phyloP scores from a whole-genome alignment of 2,329 filamentous ascomycete species.

The Phoma herbarum region DNA sequence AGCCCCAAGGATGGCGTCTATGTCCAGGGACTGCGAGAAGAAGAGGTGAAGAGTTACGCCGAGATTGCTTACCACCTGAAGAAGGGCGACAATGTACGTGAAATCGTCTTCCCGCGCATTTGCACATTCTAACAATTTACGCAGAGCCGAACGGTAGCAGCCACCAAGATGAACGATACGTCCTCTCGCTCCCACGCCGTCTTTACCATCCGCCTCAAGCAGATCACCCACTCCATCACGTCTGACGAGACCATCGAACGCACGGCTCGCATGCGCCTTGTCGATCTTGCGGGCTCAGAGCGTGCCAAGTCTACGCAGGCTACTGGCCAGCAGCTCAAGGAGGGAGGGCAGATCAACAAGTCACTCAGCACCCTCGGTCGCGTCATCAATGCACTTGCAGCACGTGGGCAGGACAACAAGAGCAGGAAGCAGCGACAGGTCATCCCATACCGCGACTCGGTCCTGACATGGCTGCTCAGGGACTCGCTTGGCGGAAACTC shows the following conservation, averaged over 20 bases:
- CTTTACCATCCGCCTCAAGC: slow-evolving; percentile 97
- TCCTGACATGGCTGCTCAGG: slow-evolving; percentile 86
- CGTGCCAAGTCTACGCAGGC: slow-evolving; percentile 95
- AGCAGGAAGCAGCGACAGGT: slow-evolving; percentile 64
- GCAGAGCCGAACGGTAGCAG: slow-evolving; percentile 81
- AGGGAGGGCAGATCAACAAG: slow-evolving; percentile 99
- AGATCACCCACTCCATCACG: slow-evolving; percentile 96
- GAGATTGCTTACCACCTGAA: slow-evolving; percentile 94
- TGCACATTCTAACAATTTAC: slow-evolving; percentile 15
- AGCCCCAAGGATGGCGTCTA: slow-evolving; percentile 95
- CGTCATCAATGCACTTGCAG: slow-evolving; percentile 89
- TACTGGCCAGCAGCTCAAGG: slow-evolving; percentile 86
- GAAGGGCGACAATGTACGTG: slow-evolving; percentile 72
- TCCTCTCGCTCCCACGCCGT: slow-evolving; percentile 96
- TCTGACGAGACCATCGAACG: slow-evolving; percentile 98
- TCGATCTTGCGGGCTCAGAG: slow-evolving; percentile 94
- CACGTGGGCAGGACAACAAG: slow-evolving; percentile 62
- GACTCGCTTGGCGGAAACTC: slow-evolving; percentile 96
- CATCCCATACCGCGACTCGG: slow-evolving; percentile 92
- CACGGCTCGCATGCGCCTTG: slow-evolving; percentile 89
- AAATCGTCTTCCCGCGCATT: too few species aligned
- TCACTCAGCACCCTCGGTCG: slow-evolving; percentile 94
- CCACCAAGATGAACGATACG: slow-evolving; percentile 99
- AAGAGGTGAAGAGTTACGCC: slow-evolving; percentile 83
- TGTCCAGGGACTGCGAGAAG: slow-evolving; percentile 94